Evolutionary conservation across 73 alveolate species (phyloP).

Genomic region (Paramecium sonneborni): DNA sequence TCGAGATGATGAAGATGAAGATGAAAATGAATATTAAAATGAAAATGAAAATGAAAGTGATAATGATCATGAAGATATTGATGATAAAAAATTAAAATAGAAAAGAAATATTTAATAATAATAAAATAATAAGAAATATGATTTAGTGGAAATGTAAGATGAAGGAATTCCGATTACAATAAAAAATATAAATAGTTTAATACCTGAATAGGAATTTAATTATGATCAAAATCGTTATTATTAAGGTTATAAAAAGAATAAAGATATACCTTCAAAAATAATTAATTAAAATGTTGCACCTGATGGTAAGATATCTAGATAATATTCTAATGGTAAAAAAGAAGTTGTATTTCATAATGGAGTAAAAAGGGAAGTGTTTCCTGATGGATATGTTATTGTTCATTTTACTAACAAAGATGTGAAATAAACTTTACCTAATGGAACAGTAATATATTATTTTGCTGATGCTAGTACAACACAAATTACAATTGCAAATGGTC

Average conservation of each 20-base stretch:
- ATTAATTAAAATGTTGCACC: constrained; percentile 66
- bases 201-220: constrained; percentile 9
- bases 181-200: constrained; percentile 10
- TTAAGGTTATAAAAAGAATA: background rate
- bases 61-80: constrained; percentile 37
- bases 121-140: constrained; percentile 35
- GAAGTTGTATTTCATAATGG: constrained; percentile 96
- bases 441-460: constrained; percentile 90
- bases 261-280: constrained; percentile 43
- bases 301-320: constrained; percentile 75
- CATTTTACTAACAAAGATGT: constrained; percentile 91
- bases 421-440: constrained; percentile 91
- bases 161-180: constrained; percentile 45
- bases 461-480: constrained; percentile 96
- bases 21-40: background rate
- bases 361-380: constrained; percentile 90
- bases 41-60: constrained; percentile 25
- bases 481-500: constrained; percentile 92
- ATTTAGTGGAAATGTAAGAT: constrained; percentile 22
- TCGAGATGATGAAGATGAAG: constrained; percentile 18
- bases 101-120: background rate
- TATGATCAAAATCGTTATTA: constrained; percentile 55
- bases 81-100: background rate
- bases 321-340: constrained; percentile 86
- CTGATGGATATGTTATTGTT: constrained; percentile 95